These are phyloP conservation scores for Mytilinidion resinicola DNA, from an alignment of 495 filamentous ascomycete genomes.

Conservation along the genomic window DNA sequence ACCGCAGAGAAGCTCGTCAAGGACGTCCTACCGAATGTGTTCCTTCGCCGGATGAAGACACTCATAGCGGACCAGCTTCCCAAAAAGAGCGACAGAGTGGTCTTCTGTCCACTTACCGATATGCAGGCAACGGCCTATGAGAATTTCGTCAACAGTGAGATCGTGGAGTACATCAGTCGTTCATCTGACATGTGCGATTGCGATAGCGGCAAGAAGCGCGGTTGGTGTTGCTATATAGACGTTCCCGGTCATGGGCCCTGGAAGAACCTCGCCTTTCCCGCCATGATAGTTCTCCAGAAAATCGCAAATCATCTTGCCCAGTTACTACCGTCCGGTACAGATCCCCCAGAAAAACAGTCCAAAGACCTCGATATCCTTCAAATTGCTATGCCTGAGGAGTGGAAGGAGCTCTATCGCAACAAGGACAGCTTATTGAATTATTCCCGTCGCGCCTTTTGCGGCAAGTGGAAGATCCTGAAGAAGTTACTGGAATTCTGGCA, in stretches of 20 bases:
- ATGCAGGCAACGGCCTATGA: constrained; percentile 82
- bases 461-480: constrained; percentile 90
- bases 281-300: constrained; percentile 74
- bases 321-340: constrained; percentile 65
- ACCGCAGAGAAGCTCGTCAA: constrained; percentile 81
- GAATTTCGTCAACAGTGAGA: constrained; percentile 65
- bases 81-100: constrained; percentile 88
- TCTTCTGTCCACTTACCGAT: constrained; percentile 86
- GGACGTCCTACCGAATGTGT: constrained; percentile 86
- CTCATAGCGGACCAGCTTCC: constrained; percentile 93
- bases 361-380: constrained; percentile 74
- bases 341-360: constrained; percentile 67
- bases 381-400: constrained; percentile 66
- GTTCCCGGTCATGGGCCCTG: constrained; percentile 59
- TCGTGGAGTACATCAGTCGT: constrained; percentile 60
- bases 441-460: constrained; percentile 87
- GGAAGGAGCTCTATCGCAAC: constrained; percentile 67
- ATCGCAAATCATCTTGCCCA: constrained; percentile 88
- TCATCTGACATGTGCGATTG: constrained; percentile 67
- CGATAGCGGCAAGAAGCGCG: constrained; percentile 59
- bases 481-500: constrained; percentile 89
- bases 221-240: constrained; percentile 70
- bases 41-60: constrained; percentile 87
- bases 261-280: constrained; percentile 80
- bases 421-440: constrained; percentile 76